A percentile compares a stretch with the other conserved stretches of the same genome.
Evolutionary conservation across 1,139 yeast genomes (phyloP).

Genomic region (Hyphopichia pseudoburtonii): DNA sequence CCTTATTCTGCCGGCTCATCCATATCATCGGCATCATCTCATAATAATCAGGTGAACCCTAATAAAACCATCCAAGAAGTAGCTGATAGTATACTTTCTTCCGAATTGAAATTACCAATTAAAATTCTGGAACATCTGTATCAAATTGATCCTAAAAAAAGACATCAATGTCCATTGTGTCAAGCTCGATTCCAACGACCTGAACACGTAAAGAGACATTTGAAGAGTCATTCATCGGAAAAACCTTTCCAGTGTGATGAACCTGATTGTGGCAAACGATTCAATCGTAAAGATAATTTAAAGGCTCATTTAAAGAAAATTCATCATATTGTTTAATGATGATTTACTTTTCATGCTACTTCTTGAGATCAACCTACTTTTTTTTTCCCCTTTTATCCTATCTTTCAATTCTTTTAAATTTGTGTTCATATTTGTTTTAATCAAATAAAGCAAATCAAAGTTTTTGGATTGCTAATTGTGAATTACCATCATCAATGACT

Average conservation of each 20-base stretch:
- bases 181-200: conserved; percentile 78
- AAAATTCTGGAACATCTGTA: conserved; percentile 25
- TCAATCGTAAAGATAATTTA: conserved; percentile 67
- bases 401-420: too few species aligned
- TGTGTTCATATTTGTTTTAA: too few species aligned
- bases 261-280: conserved; percentile 73
- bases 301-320: conserved; percentile 70
- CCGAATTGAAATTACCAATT: conserved; percentile 23
- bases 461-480: too few species aligned
- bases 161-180: conserved; percentile 78
- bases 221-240: conserved; percentile 84
- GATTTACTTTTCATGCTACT: too few species aligned
- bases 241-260: conserved; percentile 79
- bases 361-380: too few species aligned
- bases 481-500: too few species aligned
- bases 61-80: conserved; percentile 4
- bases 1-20: not conserved
- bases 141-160: conserved; percentile 56
- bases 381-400: too few species aligned
- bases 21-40: conserved; percentile 5
- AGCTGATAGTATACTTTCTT: conserved; percentile 12
- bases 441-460: too few species aligned
- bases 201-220: conserved; percentile 89
- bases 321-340: too few species aligned
- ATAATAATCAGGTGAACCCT: conserved; percentile 1